Evolutionary conservation across 768 basidiomycete genomes (phyloP), one percentile per base, ranked within the genome.

Genomic region (Termitomyces sp.): DNA sequence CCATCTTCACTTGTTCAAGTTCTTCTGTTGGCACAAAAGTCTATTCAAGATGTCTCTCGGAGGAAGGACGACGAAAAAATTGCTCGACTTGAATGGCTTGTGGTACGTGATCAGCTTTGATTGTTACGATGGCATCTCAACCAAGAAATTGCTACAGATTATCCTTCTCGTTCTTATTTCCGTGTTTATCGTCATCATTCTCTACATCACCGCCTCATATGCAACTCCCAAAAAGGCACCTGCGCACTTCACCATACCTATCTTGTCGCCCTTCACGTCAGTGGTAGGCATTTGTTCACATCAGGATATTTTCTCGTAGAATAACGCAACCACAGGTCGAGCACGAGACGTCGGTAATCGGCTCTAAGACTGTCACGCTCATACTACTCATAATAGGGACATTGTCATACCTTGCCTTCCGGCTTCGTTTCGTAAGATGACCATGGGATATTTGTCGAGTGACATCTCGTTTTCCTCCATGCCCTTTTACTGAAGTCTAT

Each of bases 201-300:
- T 74, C 29, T 73, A 72, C 49, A 70, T 75, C 12, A 62, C 68
- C 18, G 67, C 68, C 1, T 67, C 75, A 42, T 63, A 69, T 56
- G 63, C 66, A 8, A 69, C 63, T 54, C 33, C 59, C 22, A 64
- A 65, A 51, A 64, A 68, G 42, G 63, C 72, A 5, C 72, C 85
- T 0, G 74, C 80, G 1, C 89, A 90, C 66, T 89, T 89, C 67
- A 90, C 88, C 0, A 86, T 91, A 24, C 88, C 89, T 4, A 84
- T 91, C 4, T 68, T 91, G 18, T 91, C 89, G 0, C 89, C 88
- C 0, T 91, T 90, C 63, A 81, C 87, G 2, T 89, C 87, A 10
- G 89, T 90, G 66, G 88, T 90, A 58, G 56, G 81, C 9, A 44
- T 54, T 41, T 36, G 16, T 49, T 20, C n/a, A 20, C 29, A 31